Evolutionary conservation across 148 eudicot species (phyloP), one percentile per base, ranked within the genome.

Genomic region (Silene conica): DNA sequence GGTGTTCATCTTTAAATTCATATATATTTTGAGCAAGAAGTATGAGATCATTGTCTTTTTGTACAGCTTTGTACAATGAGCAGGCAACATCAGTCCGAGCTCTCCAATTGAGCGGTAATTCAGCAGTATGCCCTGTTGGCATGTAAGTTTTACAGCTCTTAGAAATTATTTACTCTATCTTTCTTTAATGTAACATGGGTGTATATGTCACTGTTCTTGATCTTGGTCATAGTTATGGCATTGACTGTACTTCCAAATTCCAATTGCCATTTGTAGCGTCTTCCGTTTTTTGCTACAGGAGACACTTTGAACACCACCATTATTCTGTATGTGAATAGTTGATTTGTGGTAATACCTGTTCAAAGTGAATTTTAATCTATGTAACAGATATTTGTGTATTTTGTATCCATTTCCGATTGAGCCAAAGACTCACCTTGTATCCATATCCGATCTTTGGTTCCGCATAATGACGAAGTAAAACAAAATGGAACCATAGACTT

Each of bases 91-190:
- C 98, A 67, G 71, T 94, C 56, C 88, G 89, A 68, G 85, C 76
- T 78, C 87, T 94, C 72, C 98, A 94, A 83, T 71, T 91, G 14
- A 85, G 92, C 66, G 79, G 96, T 81, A 81, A 75, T 77, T 74
- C 87, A 69, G 95, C 96, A 69, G 84, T 88, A 68, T 91, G 95
- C 77, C 97, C 98, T 60, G 50, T 83, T 72, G 93, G 89, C 80
- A 85, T 82, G 98, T 94, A 82, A 85, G 97, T 81, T 62, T 72
- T 26, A 11, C 13, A 78, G 58, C 25, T 23, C 63, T 16, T 21
- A 45, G 41, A 67, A 18, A 73, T 12, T 38, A 14, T 20, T 16
- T 43, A 11, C 50, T 55, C 41, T 10, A 20, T 1, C 63, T 18
- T 48, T 69, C 45, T n/a, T 63, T n/a, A 20, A 34, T 54, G 38